Evolutionary conservation across 768 basidiomycete genomes (phyloP), one percentile per base, ranked within the genome.

Genomic region (Psilocybe azurescens): DNA sequence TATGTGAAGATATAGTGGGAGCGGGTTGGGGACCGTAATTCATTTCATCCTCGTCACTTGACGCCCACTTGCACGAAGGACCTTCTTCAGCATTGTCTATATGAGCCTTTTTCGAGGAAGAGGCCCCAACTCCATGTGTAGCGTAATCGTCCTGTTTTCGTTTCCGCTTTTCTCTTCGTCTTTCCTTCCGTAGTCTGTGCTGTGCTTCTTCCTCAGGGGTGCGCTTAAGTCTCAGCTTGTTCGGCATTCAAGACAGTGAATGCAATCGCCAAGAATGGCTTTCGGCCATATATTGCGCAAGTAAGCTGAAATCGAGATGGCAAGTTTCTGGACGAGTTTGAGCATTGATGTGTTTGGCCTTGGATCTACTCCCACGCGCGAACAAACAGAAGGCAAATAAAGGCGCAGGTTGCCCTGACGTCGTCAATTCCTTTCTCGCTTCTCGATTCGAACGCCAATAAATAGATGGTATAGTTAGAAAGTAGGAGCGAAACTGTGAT

Each of bases 201-300:
- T 80, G 81, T 14, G 73, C 81, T 67, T 86, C 81, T 70, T 90
- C 89, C 56, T 84, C 82, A 5, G 83, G 82, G 1, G 89, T 89
- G 49, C 83, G 83, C 69, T 91, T 91, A 51, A 90, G 78, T 57
- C 79, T 82, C 39, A 90, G 73, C 69, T 85, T 89, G 56, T 83
- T 83, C 32, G 66, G 55, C 63, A 67, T 67, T 63, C 53, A 52
- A 46, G 56, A 30, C 5, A 52, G 18, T 30, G 44, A 39, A 9
- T 30, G 46, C 11, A 7, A 53, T 29, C 52, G 53, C 41, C 33
- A 52, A 11, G 14, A 16, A 38, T 51, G 20, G 33, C 29, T 14
- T n/a, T 24, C 39, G 32, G 58, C 49, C 49, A 59, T 52, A 32
- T 20, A 36, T 13, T 8, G 20, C 11, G 47, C 41, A 13, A 44